These are phyloP conservation scores for Endothia cerciana DNA, from an alignment of 2,329 filamentous ascomycete genomes.

Conservation along the genomic window DNA sequence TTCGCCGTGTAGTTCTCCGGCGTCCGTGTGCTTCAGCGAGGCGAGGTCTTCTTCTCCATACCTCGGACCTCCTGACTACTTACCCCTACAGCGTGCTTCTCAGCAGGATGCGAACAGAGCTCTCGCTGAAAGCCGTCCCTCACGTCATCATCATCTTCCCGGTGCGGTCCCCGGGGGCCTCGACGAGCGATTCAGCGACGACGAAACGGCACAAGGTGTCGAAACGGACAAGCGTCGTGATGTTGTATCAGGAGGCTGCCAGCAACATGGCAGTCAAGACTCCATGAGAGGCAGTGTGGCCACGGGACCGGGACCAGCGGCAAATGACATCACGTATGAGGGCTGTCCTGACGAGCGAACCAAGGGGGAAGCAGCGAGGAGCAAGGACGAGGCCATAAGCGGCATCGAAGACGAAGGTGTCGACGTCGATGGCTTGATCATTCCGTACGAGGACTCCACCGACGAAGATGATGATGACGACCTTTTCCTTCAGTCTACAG, in stretches of 20 bases:
- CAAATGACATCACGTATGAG: slow-evolving; percentile 20
- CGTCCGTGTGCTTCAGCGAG: slow-evolving; percentile 40
- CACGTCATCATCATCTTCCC: slow-evolving; percentile 50
- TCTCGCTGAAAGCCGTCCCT: slow-evolving; percentile 34
- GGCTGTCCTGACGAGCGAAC: slow-evolving; percentile 9
- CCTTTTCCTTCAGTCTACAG: slow-evolving; percentile 54
- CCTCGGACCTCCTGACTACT: slow-evolving; percentile 42
- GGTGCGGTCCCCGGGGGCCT: slow-evolving; percentile 47
- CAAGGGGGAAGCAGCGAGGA: slow-evolving; percentile 21
- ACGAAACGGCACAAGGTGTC: slow-evolving; percentile 13
- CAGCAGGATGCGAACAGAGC: slow-evolving; percentile 41
- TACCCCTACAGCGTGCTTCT: slow-evolving; percentile 35
- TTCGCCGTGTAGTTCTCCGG: slow-evolving; percentile 36
- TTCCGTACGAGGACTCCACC: slow-evolving; percentile 51
- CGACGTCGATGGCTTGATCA: slow-evolving; percentile 40
- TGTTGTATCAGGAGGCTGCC: slow-evolving; percentile 2
- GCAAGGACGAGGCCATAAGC: slow-evolving; percentile 30
- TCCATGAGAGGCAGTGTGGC: background rate
- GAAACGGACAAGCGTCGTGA: background rate
- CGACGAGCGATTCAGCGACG: slow-evolving; percentile 35
- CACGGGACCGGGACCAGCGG: slow-evolving; percentile 10
- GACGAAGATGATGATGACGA: slow-evolving; percentile 64
- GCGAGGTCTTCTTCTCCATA: slow-evolving; percentile 48
- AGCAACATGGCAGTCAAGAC: background rate
- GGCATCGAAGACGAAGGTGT: slow-evolving; percentile 32